These are phyloP conservation scores for Solanum paucissectum DNA, from an alignment of 257 asterid species.

Conservation along the genomic window DNA sequence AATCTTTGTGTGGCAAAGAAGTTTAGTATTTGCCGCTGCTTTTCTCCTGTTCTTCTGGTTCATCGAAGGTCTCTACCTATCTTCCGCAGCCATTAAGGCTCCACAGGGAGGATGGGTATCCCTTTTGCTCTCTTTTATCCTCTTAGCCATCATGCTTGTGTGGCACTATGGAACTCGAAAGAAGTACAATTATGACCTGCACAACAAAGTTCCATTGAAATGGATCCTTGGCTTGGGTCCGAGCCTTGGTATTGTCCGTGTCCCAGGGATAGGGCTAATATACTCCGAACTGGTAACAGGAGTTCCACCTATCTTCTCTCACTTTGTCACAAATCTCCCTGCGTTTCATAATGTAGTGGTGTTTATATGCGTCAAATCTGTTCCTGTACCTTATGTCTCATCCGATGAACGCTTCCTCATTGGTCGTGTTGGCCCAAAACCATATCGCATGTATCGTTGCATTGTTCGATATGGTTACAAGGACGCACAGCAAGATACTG, in stretches of 20 bases:
- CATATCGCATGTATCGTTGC: constrained; percentile 92
- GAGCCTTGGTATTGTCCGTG: constrained; percentile 86
- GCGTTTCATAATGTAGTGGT: constrained; percentile 86
- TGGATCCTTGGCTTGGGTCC: constrained; percentile 94
- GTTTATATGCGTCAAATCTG: constrained; percentile 78
- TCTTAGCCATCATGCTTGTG: constrained; percentile 63
- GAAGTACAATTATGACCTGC: constrained; percentile 81
- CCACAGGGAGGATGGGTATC: constrained; percentile 98
- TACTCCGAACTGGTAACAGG: constrained; percentile 92
- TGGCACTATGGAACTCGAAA: constrained; percentile 93
- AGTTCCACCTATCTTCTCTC: constrained; percentile 86
- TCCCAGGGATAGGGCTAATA: constrained; percentile 85
- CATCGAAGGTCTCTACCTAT: constrained; percentile 54
- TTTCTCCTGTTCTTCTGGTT: constrained; percentile 71
- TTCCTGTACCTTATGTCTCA: constrained; percentile 73
- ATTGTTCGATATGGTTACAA: constrained; percentile 86
- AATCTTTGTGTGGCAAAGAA: constrained; percentile 76
- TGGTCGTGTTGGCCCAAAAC: constrained; percentile 88
- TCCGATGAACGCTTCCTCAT: constrained; percentile 83
- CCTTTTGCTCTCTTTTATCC: constrained; percentile 50
- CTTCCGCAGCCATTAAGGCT: constrained; percentile 51
- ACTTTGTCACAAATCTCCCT: constrained; percentile 91
- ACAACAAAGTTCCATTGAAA: constrained; percentile 81
- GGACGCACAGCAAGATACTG: constrained; percentile 71
- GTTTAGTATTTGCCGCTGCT: constrained; percentile 25